Evolutionary conservation across 208 protist species (phyloP), one percentile per base, ranked within the genome.

Genomic region (Phytomonas sp.): DNA sequence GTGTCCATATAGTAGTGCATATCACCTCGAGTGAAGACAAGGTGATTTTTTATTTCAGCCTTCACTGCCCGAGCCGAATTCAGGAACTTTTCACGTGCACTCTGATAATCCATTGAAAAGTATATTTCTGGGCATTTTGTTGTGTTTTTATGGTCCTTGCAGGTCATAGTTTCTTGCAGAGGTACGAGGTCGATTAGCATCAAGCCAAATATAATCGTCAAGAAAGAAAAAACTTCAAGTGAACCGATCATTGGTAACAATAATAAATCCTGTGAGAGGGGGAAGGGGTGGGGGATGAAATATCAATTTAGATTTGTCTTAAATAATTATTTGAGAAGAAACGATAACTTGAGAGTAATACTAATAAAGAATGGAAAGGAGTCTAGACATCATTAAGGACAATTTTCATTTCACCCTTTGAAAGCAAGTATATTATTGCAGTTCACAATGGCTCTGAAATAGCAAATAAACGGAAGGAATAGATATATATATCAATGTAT

Each of bases 181-280:
- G 89, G 80, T 0, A 93, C 80, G 29, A 94, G 71, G 60, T 94
- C 89, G 66, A 94, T 86, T 40, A 91, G 80, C 8, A 94, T 74
- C 16, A 94, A 74, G 4, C 88, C 88, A 6, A 80, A 75, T 71
- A 80, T 23, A 37, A 91, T 87, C 31, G 83, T 76, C 30, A 89
- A 33, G 29, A 82, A 68, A 29, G 88, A 78, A 6, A 89, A 29
- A n/a, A 60, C 65, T 16, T 73, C 74, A 29, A 63, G 34, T n/a
- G 34, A 85, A 33, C 75, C 75, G 23, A 68, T 45, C 78, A 89
- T 86, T 74, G 31, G 69, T 66, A 29, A 5, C 19, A 56, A 56
- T 26, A 26, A 56, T 26, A 26, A 19, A 63, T 1, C 16, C 69
- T 32, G 29, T 62, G 69, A 78, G 10, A 77, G 23, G 34, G 19